Evolutionary conservation across 192 early-diverging fungal species (phyloP), one percentile per base, ranked within the genome.

Genomic region (Linnemannia zychae): DNA sequence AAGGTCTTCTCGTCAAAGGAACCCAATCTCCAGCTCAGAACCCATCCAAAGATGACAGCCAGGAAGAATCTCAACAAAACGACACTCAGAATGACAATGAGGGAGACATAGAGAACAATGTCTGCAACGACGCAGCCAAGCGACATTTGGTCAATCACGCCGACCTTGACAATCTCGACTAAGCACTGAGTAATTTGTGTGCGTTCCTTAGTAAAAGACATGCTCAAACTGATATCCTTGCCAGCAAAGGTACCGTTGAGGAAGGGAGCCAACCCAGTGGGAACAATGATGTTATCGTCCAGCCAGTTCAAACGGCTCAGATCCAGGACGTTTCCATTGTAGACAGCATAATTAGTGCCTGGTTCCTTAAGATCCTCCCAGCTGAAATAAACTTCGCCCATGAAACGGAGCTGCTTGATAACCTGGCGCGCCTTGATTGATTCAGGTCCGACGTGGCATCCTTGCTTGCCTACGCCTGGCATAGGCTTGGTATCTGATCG

Each of bases 1-100:
- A 89, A 89, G 46, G 93, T 90, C 75, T 93, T 90, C 77, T 91
- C 87, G 57, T 92, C 92, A 38, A 97, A 92, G 71, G 93, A 91
- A 20, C 97, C 97, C 44, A 98, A 87, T 38, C 93, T 90, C 88
- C 93, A 93, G 17, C 93, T 93, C 72, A 97, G 87, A 68, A 97
- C 92, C 96, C 96, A 97, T 60, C 92, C 92, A 91, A 96, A 97
- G 66, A 92, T 90, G 28, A 96, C 81, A 1, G 97, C 96, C 84
- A 96, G 73, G 50, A 90, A 72, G 79, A 98, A 98, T 78, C 93
- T 93, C 69, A 90, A 79, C 53, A 91, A 28, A 67, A 96, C 91
- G 11, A 90, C 90, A 67, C 92, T 91, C 65, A 95, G 77, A 81
- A 94, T 92, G 49, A 95, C 91, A 66, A 91, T 89, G 66, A 97